phyloP scores from a whole-genome alignment of 192 early-diverging fungal species.

The Coemansia sp. region DNA sequence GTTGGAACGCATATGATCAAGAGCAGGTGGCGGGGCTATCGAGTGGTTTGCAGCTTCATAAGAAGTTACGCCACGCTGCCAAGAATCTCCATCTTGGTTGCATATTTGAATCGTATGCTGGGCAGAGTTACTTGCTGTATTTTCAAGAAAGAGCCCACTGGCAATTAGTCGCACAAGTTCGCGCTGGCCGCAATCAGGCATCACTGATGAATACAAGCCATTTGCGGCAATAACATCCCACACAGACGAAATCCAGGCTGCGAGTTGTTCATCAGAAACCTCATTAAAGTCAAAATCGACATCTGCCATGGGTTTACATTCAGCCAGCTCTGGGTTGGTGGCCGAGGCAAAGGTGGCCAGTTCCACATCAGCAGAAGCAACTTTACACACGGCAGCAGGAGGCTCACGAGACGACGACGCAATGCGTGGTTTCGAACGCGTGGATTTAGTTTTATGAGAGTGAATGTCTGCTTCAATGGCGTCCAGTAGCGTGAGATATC shows the following conservation, averaged over 20 bases:
- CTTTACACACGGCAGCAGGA: not conserved
- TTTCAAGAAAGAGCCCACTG: slow-evolving; percentile 20
- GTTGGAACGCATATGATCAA: slow-evolving; percentile 26
- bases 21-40: slow-evolving; percentile 15
- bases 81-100: not conserved
- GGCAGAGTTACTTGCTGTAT: not conserved
- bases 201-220: slow-evolving; percentile 1
- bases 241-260: slow-evolving; percentile 26
- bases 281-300: slow-evolving; percentile 36
- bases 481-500: slow-evolving; percentile 22
- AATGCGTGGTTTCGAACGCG: not conserved
- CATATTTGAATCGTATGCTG: too few relatives aligned
- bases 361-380: slow-evolving; percentile 4
- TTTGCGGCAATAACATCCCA: slow-evolving; percentile 25
- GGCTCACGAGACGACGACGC: not conserved
- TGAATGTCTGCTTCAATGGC: slow-evolving; percentile 20
- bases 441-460: slow-evolving; percentile 1
- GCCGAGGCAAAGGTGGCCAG: slow-evolving; percentile 7
- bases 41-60: not conserved
- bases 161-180: slow-evolving; percentile 33
- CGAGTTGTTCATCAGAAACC: slow-evolving; percentile 29
- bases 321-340: not conserved
- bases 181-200: slow-evolving; percentile 23
- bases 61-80: slow-evolving; percentile 9
- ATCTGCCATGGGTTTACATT: not conserved